Base-by-base conservation (phyloP, 495 filamentous ascomycete species). In the Talaromyces trachyspermus region DNA sequence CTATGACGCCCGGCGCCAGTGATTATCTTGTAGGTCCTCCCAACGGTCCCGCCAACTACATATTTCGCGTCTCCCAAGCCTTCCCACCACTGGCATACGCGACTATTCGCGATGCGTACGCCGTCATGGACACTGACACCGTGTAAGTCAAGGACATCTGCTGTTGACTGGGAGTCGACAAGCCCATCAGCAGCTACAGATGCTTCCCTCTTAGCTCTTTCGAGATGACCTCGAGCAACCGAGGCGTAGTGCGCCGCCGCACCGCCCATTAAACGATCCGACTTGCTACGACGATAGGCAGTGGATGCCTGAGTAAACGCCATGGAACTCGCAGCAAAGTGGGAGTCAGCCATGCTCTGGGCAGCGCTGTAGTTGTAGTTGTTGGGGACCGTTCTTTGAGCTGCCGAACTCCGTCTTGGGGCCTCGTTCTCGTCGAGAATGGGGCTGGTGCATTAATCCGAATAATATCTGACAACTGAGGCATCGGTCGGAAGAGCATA, bases 1-100 rank as follows among this genome's bases (percentile, higher is more conserved):
- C 80, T 89, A 58, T 98, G 92, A 25, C 69, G 67, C 4, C 92
- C 92, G 4, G 80, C 41, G 2, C 92, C 92, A 0, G 88, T 95
- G 19, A 98, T 72, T 19, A 98, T 84, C 30, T 74, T 76, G 53
- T 84, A 86, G 27, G 76, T 70, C 50, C 62, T 49, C 56, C 75
- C 54, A 40, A 51, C 46, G 48, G 60, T 56, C 35, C 72, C 59
- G 48, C 65, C 65, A n/a, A 62, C 65, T 22, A 75, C 61, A 45
- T 72, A 64, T 50, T 70, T 72, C 19, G 67, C 55, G 47, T 85
- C 81, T 2, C 83, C 83, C 9, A 88, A 68, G 3, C 68, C 67
- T 8, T 81, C 72, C 92, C 91, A 98, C 92, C 92, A 98, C 6
- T 56, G 61, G 45, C 75, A 72, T 0, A 86, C 83, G 12, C 75